These are phyloP conservation scores for Fraxinus albicans DNA, from an alignment of 305 asterid genomes.

Conservation along the genomic window DNA sequence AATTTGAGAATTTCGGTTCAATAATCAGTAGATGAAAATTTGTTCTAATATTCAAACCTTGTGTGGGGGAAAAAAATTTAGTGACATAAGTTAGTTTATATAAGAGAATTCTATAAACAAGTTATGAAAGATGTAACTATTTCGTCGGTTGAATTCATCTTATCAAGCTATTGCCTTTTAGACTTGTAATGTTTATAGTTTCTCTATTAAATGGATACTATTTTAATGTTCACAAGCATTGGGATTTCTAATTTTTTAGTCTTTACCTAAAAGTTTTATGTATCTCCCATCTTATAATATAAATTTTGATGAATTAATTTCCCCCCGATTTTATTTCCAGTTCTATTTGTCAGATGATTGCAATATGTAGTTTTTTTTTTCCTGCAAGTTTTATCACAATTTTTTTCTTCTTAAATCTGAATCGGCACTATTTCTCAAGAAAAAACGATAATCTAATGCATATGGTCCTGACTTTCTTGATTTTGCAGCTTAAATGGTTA, in stretches of 20 bases:
- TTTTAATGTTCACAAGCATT: not conserved
- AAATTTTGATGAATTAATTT: not conserved
- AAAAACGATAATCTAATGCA: not conserved
- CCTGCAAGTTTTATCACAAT: not conserved
- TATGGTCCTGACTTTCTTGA: not conserved
- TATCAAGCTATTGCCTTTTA: not conserved
- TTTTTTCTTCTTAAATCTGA: not conserved
- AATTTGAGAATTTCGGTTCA: slow-evolving; percentile 6
- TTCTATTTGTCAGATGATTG: too few species aligned
- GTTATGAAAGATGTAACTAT: not conserved
- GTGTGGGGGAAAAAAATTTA: not conserved
- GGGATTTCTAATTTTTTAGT: not conserved
- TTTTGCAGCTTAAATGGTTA: slow-evolving; percentile 69
- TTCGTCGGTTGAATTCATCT: not conserved
- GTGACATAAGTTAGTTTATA: not conserved
- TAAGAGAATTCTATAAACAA: not conserved
- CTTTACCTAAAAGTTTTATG: not conserved
- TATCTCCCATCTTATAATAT: not conserved
- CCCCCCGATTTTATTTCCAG: not conserved
- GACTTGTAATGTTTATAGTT: not conserved
- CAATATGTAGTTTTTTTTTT: not conserved
- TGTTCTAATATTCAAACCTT: not conserved
- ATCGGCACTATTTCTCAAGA: not conserved
- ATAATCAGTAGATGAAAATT: not conserved
- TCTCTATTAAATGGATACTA: not conserved